phyloP scores from a whole-genome alignment of 768 basidiomycete genomes.

The Antrodiella citrinella region DNA sequence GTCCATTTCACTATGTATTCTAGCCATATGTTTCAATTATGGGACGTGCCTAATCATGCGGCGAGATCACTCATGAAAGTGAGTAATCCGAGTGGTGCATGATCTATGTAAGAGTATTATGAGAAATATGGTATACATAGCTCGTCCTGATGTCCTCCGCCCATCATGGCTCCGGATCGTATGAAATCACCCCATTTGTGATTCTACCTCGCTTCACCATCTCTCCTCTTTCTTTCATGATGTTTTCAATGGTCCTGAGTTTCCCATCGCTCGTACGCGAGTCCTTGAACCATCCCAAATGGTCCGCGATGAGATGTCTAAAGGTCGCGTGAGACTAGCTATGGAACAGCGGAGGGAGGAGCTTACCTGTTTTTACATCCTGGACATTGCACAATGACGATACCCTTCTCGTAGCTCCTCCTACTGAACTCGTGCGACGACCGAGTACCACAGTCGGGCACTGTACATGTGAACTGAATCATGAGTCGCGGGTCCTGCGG shows the following conservation, averaged over 20 bases:
- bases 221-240: constrained; percentile 76
- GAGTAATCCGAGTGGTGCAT: too few relatives aligned
- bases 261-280: constrained; percentile 57
- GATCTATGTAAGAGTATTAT: too few relatives aligned
- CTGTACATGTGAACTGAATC: constrained; percentile 85
- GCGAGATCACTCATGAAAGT: too few relatives aligned
- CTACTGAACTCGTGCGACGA: constrained; percentile 86
- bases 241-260: constrained; percentile 73
- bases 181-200: constrained; percentile 49
- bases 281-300: constrained; percentile 90
- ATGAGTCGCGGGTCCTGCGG: constrained; percentile 53
- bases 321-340: neutral
- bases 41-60: too few relatives aligned
- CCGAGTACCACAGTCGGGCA: constrained; percentile 59
- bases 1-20: too few relatives aligned
- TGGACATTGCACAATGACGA: constrained; percentile 90
- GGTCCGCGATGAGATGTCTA: constrained; percentile 83
- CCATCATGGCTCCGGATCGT: constrained; percentile 24
- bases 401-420: constrained; percentile 76
- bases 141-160: neutral
- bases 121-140: too few relatives aligned
- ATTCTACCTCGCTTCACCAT: constrained; percentile 38
- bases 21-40: too few relatives aligned
- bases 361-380: constrained; percentile 79
- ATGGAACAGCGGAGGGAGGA: neutral